Conservation (phyloP, 495 filamentous ascomycete species). For the Penicillium steckii region DNA sequence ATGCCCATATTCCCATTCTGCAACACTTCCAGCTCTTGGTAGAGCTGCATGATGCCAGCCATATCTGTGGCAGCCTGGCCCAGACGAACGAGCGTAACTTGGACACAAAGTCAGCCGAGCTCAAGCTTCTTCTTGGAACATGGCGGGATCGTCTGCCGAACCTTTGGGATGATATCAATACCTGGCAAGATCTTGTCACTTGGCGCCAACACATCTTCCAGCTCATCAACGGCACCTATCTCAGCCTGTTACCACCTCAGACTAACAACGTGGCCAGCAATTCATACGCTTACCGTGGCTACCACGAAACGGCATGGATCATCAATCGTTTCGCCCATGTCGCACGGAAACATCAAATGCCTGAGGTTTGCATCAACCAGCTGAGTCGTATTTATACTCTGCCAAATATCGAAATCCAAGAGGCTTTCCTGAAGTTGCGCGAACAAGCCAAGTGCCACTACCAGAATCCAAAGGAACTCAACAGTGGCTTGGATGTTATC, state of each 20-base stretch:
- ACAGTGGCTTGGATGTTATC: conserved; percentile 92
- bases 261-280: conserved; percentile 75
- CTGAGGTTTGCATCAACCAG: conserved; percentile 95
- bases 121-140: conserved; percentile 89
- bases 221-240: conserved; percentile 91
- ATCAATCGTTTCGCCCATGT: conserved; percentile 99
- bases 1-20: conserved; percentile 90
- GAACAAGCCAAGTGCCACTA: conserved; percentile 99
- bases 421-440: conserved; percentile 94
- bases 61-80: conserved; percentile 86
- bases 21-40: conserved; percentile 99
- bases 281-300: conserved; percentile 94
- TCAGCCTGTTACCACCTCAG: conserved; percentile 78
- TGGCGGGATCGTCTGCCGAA: conserved; percentile 97
- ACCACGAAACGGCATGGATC: conserved; percentile 99
- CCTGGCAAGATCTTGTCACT: conserved; percentile 97
- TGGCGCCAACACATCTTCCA: conserved; percentile 99
- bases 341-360: conserved; percentile 92
- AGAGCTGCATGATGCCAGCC: conserved; percentile 94
- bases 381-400: conserved; percentile 97
- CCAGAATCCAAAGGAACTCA: conserved; percentile 88
- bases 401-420: conserved; percentile 99
- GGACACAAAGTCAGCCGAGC: conserved; percentile 89
- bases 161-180: conserved; percentile 98
- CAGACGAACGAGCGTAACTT: conserved; percentile 82